phyloP scores from a whole-genome alignment of 2,329 filamentous ascomycete species.

The Biscogniauxia sp. region DNA sequence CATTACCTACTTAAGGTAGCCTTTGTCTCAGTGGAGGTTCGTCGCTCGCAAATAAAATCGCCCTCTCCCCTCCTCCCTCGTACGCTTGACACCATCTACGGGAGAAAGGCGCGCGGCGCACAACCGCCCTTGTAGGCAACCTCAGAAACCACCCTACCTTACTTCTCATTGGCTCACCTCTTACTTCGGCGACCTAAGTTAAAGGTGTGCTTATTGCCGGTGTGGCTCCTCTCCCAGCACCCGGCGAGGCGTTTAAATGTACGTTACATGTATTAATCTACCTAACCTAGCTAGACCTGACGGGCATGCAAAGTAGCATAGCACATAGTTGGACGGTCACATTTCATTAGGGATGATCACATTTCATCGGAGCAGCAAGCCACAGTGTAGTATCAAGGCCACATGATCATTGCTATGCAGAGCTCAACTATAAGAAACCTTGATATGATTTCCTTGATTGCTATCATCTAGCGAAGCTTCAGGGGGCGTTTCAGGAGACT shows the following conservation, averaged over 20 bases:
- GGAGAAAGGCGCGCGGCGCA: conserved; percentile 17
- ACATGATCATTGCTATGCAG: neutral
- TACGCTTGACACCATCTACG: neutral
- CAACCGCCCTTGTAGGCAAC: conserved; percentile 2
- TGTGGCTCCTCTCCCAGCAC: too few relatives aligned
- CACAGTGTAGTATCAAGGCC: neutral
- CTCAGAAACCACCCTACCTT: conserved; percentile 1
- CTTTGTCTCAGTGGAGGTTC: conserved; percentile 1
- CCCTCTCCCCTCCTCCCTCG: conserved; percentile 3
- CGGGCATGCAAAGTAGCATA: too few relatives aligned
- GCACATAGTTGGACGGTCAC: too few relatives aligned
- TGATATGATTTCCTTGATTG: neutral
- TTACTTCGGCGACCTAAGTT: neutral
- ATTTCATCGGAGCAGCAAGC: neutral
- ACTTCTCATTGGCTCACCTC: conserved; percentile 9
- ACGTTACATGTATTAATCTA: too few relatives aligned
- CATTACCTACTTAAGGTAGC: neutral
- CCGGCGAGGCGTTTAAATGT: too few relatives aligned
- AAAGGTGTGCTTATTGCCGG: too few relatives aligned
- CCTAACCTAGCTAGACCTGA: too few relatives aligned
- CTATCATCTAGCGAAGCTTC: neutral
- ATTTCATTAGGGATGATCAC: neutral
- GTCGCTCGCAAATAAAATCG: neutral
- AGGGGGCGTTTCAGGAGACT: neutral
- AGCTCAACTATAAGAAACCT: neutral